A percentile compares a stretch with the other conserved stretches of the same genome.
These are phyloP conservation scores for Fragaria iinumae DNA, from an alignment of 306 rosid species.

Conservation along the genomic window DNA sequence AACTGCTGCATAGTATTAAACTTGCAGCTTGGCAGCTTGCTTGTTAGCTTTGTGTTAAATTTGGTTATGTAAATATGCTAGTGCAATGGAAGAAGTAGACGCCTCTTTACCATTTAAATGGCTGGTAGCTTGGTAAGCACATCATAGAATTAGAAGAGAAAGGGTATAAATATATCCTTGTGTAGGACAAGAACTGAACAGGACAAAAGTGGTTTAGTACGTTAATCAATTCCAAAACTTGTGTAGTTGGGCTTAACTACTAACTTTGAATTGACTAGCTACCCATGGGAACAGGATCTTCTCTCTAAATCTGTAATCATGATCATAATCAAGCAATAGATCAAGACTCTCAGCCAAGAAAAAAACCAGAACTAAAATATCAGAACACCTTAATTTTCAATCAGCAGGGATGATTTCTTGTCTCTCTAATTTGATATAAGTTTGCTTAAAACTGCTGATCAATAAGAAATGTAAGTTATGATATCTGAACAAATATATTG, in stretches of 20 bases:
- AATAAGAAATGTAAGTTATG: conserved; percentile 6
- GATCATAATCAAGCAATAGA: neutral
- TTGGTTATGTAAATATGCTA: neutral
- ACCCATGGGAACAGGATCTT: conserved; percentile 6
- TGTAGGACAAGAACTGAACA: neutral
- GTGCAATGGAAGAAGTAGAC: neutral
- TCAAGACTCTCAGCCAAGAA: neutral
- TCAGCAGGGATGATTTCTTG: conserved; percentile 24
- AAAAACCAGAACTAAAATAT: neutral
- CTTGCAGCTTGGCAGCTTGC: neutral
- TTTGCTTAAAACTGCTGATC: conserved; percentile 9
- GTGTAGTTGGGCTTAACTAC: neutral
- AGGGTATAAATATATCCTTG: too few relatives aligned
- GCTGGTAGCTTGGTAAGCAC: neutral
- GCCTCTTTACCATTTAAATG: neutral
- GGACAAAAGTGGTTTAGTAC: conserved; percentile 9
- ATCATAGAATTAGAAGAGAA: neutral
- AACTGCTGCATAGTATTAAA: neutral
- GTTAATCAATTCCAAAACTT: conserved; percentile 7
- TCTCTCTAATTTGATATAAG: neutral
- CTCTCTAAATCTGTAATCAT: neutral
- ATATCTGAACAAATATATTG: conserved; percentile 17
- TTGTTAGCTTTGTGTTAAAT: neutral
- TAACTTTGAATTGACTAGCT: neutral
- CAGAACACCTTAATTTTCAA: neutral